Evolutionary conservation across 202 grass and related monocot species (phyloP).

Genomic region (Alloteropsis angusta): DNA sequence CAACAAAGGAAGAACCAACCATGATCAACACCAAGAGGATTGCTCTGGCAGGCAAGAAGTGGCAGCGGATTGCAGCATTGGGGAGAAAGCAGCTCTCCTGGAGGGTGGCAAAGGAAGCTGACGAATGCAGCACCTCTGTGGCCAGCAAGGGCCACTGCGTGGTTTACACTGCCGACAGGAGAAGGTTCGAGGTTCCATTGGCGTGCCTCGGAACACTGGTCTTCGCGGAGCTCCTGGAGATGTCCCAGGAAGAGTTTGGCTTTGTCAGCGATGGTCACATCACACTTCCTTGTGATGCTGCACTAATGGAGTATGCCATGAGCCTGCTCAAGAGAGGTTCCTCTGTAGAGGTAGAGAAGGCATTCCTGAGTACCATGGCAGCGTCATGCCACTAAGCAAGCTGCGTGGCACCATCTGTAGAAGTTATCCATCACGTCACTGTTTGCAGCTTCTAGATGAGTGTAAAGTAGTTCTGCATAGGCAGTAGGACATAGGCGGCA

Average conservation of each 20-base stretch:
- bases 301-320: constrained; percentile 39
- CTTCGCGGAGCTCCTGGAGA: constrained; percentile 30
- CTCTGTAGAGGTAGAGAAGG: constrained; percentile 20
- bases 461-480: not conserved
- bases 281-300: constrained; percentile 39
- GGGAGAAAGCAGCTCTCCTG: constrained; percentile 23
- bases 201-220: constrained; percentile 25
- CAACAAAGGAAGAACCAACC: not conserved
- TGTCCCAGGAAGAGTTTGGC: constrained; percentile 49
- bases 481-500: not conserved
- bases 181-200: constrained; percentile 40
- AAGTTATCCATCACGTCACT: not conserved
- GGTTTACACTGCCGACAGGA: constrained; percentile 31
- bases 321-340: constrained; percentile 16
- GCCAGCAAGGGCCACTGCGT: constrained; percentile 34
- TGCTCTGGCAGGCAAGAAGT: constrained; percentile 31
- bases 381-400: not conserved
- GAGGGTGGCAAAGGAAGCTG: not conserved
- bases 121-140: not conserved
- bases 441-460: constrained; percentile 8
- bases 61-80: constrained; percentile 32
- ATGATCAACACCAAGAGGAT: constrained; percentile 32
- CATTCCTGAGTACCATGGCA: constrained; percentile 23
- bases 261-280: constrained; percentile 26
- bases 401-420: not conserved